Evolutionary conservation across 169 alveolate species (phyloP).

Genomic region (Babesia ovata): DNA sequence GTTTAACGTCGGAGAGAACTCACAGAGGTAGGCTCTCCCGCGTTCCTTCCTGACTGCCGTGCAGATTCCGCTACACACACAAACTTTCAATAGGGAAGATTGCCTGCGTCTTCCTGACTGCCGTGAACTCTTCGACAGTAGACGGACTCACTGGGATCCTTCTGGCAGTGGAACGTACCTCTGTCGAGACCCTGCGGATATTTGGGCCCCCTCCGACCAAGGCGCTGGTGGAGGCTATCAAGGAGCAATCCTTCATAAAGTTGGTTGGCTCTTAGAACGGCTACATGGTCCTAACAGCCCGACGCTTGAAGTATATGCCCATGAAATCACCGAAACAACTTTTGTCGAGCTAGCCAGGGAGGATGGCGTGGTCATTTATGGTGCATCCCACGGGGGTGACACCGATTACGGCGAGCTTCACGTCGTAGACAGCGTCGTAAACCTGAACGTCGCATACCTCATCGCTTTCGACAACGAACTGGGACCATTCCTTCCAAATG

Average conservation of each 20-base stretch:
- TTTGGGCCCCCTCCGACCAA: conserved; percentile 79
- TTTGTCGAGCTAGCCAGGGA: conserved; percentile 8
- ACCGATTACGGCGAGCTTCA: neutral
- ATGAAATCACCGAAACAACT: neutral
- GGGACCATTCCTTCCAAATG: conserved; percentile 29
- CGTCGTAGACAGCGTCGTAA: neutral
- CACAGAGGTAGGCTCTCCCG: conserved; percentile 70
- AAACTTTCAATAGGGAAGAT: conserved; percentile 74
- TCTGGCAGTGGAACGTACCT: conserved; percentile 78
- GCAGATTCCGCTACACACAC: conserved; percentile 77
- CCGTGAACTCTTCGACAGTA: conserved; percentile 69
- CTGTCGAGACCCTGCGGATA: conserved; percentile 61
- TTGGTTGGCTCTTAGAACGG: conserved; percentile 30
- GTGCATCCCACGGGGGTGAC: neutral
- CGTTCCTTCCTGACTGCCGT: neutral
- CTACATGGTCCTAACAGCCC: conserved; percentile 19
- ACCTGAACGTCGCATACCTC: conserved; percentile 9
- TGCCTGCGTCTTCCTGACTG: conserved; percentile 73
- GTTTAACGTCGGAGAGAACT: conserved; percentile 84
- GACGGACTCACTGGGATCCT: conserved; percentile 84
- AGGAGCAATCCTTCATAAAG: conserved; percentile 61
- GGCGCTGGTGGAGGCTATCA: conserved; percentile 48
- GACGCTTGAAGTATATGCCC: neutral
- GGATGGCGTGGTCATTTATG: conserved; percentile 24
- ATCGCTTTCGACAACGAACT: conserved; percentile 10